Conservation (phyloP, 495 filamentous ascomycete species). For the Neurospora terricola region DNA sequence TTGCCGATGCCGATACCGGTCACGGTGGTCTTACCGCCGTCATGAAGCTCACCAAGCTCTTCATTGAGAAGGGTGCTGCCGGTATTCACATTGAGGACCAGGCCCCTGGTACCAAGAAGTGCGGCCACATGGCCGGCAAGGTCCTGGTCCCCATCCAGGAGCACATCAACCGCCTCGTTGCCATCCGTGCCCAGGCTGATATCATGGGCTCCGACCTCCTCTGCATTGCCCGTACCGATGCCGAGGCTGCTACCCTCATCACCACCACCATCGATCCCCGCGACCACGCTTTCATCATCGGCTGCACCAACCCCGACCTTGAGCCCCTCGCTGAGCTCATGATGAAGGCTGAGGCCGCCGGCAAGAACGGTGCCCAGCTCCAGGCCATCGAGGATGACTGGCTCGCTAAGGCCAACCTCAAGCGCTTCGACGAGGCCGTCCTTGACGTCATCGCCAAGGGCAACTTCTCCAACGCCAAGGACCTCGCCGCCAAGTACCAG, state of each 20-base stretch:
- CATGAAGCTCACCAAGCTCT: slow-evolving; percentile 98
- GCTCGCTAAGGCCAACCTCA: slow-evolving; percentile 72
- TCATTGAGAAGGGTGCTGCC: slow-evolving; percentile 92
- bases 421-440: slow-evolving; percentile 86
- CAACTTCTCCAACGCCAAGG: slow-evolving; percentile 51
- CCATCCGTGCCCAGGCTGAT: slow-evolving; percentile 94
- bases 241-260: slow-evolving; percentile 94
- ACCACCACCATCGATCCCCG: slow-evolving; percentile 91
- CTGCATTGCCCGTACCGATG: slow-evolving; percentile 88
- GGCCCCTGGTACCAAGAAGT: slow-evolving; percentile 98
- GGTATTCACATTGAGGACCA: slow-evolving; percentile 99
- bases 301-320: slow-evolving; percentile 74
- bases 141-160: slow-evolving; percentile 94
- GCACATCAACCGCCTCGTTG: slow-evolving; percentile 96
- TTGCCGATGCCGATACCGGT: slow-evolving; percentile 95
- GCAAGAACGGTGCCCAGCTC: slow-evolving; percentile 71
- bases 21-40: slow-evolving; percentile 94
- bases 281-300: slow-evolving; percentile 89
- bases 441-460: slow-evolving; percentile 63
- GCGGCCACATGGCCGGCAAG: slow-evolving; percentile 98
- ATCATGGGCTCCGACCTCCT: slow-evolving; percentile 94
- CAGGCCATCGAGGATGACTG: slow-evolving; percentile 91
- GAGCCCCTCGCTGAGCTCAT: slow-evolving; percentile 86
- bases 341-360: slow-evolving; percentile 70
- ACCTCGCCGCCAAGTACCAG: slow-evolving; percentile 55